A percentile compares a stretch with the other conserved stretches of the same genome.
These are phyloP conservation scores for Aspergillus costaricaensis DNA, from an alignment of 2,329 filamentous ascomycete species.

Conservation along the genomic window DNA sequence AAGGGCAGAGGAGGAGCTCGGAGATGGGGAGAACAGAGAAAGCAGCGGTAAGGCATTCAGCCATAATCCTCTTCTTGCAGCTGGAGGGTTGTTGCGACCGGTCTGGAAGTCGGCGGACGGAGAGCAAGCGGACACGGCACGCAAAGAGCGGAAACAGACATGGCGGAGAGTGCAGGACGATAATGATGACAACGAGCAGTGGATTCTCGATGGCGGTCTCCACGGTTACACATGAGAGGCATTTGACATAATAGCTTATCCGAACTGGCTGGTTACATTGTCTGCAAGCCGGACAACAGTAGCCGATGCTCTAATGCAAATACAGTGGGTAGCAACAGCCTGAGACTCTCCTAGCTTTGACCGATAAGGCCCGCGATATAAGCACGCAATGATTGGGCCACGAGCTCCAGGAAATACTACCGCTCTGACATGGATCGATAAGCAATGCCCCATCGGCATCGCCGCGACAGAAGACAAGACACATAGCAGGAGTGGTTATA, in stretches of 20 bases:
- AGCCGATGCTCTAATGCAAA: no score
- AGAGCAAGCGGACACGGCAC: slow-evolving; percentile 25
- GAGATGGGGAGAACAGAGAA: slow-evolving; percentile 17
- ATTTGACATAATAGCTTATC: not conserved
- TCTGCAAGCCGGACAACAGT: no score
- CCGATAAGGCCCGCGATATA: not conserved
- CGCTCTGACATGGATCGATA: not conserved
- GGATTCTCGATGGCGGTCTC: slow-evolving; percentile 49
- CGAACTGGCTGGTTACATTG: no score
- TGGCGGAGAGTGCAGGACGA: slow-evolving; percentile 52
- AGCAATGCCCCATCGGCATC: not conserved
- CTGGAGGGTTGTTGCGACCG: slow-evolving; percentile 47
- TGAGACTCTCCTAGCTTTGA: not conserved
- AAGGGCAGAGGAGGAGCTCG: slow-evolving; percentile 26
- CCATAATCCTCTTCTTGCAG: slow-evolving; percentile 47
- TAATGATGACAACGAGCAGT: slow-evolving; percentile 50
- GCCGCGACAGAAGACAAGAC: not conserved
- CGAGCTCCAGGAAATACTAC: not conserved
- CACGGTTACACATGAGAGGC: slow-evolving; percentile 33
- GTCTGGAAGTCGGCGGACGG: slow-evolving; percentile 45
- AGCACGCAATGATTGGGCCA: not conserved
- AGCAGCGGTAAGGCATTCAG: slow-evolving; percentile 40
- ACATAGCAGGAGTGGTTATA: not conserved
- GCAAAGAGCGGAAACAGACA: slow-evolving; percentile 41
- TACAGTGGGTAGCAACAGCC: no score